phyloP scores from a whole-genome alignment of 148 eudicot genomes.

The Cornus florida region DNA sequence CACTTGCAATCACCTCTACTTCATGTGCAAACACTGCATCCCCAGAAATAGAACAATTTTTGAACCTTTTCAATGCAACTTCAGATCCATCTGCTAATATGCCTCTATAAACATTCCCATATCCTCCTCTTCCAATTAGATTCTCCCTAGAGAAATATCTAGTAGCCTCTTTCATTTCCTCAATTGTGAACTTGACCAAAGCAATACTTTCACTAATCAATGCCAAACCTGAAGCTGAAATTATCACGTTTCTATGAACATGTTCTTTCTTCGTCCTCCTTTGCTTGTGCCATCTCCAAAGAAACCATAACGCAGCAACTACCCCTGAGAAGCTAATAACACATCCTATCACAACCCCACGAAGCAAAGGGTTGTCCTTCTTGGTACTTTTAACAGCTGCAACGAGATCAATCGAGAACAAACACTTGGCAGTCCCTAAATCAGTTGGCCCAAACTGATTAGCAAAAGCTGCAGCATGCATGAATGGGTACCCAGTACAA shows the following conservation, averaged over 20 bases:
- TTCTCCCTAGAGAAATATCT: no score
- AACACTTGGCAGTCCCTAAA: not conserved
- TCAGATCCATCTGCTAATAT: no score
- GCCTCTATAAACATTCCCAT: no score
- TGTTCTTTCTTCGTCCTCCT: not conserved
- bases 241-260: not conserved
- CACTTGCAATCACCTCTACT: no score
- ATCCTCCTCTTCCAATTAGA: no score
- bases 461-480: not conserved
- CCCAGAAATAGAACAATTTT: no score
- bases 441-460: not conserved
- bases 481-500: not conserved
- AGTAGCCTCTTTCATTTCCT: no score
- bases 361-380: not conserved
- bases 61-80: no score
- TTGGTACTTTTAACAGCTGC: not conserved
- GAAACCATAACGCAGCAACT: not conserved
- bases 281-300: not conserved
- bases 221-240: not conserved
- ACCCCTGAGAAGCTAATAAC: not conserved
- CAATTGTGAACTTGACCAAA: no score
- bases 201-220: no score
- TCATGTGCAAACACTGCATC: no score
- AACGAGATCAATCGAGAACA: not conserved
- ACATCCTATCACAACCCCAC: not conserved